Conservation (phyloP, 2,329 filamentous ascomycete species). For the Pseudogymnoascus sp. region DNA sequence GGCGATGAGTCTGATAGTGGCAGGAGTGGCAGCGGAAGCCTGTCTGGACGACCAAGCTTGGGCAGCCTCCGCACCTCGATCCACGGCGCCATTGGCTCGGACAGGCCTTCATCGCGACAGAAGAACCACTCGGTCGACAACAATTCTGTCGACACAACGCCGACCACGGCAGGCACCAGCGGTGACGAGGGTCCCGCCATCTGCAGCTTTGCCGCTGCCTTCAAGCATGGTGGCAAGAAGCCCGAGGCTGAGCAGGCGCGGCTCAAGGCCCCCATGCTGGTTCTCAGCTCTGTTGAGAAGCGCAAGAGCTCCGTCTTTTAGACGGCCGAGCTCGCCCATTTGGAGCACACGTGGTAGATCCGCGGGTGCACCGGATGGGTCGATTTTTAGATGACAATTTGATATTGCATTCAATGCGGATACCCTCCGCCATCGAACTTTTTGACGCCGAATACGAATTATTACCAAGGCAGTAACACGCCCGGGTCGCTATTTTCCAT, state of each 20-base stretch:
- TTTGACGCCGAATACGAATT: constrained; percentile 27
- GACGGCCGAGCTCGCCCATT: constrained; percentile 16
- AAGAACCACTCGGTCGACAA: constrained; percentile 52
- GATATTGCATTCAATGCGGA: constrained; percentile 34
- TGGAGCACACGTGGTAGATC: constrained; percentile 26
- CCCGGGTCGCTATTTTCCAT: constrained; percentile 4
- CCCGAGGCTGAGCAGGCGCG: constrained; percentile 52
- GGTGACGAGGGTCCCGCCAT: constrained; percentile 52
- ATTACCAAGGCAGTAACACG: constrained; percentile 13
- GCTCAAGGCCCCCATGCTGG: constrained; percentile 78
- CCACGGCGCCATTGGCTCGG: constrained; percentile 80
- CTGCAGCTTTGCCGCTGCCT: constrained; percentile 59
- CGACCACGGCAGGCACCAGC: constrained; percentile 56
- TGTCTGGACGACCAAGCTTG: constrained; percentile 62
- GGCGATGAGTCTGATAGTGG: constrained; percentile 68
- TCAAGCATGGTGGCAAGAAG: constrained; percentile 54
- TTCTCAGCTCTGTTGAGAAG: constrained; percentile 85
- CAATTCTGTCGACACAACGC: constrained; percentile 44
- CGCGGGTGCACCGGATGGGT: constrained; percentile 15
- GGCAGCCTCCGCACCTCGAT: constrained; percentile 70
- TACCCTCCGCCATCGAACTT: constrained; percentile 25
- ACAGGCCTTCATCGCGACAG: constrained; percentile 67
- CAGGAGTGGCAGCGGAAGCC: constrained; percentile 69
- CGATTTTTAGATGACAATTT: constrained; percentile 23
- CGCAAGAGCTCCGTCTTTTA: constrained; percentile 66